Base-by-base conservation (phyloP, 2,329 filamentous ascomycete species). In the Macrophomina tecta region DNA sequence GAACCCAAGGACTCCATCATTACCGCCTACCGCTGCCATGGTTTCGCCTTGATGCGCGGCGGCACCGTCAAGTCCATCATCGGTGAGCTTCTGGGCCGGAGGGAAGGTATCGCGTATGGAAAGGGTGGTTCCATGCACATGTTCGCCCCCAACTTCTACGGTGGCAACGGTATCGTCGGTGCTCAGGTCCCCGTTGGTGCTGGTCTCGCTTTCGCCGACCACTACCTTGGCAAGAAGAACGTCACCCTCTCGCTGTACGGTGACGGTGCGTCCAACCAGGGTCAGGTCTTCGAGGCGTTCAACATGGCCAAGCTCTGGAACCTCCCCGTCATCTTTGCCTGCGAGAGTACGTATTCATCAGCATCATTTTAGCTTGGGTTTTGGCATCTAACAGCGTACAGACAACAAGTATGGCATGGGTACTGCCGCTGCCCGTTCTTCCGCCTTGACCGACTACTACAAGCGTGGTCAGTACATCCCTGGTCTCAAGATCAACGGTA, bases 361-460 rank as follows among this genome's bases (percentile, higher is more conserved):
- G 4, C 32, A 49, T 5, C 9, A 4, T n/a, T 9, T 49, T 38
- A 51, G 45, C n/a, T 14, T 49, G 49, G 45, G n/a, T 11, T 12
- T 23, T 34, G 49, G 16, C 30, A 42, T 68, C 73, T 77, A 69
- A 77, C 65, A 9, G 23, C 32, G 6, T n/a, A 40, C 68, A 97
- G 94, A 99, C 89, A 99, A 99, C 91, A 99, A 99, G 85, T 99
- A 99, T 81, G 95, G 95, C 82, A 99, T 99, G 95, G 95, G 95
- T 84, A 99, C 95, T 70, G 91, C 95, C 69, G 94, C 95, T 73
- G 90, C 91, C 82, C 93, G 95, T 76, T 94, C 95, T 69, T 94
- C 95, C 69, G 95, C 95, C 75, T 84, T 97, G 79, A 98, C 95
- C 81, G 95, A 99, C 82, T 99, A 99, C 90, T 98, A 99, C 89